phyloP scores from a whole-genome alignment of 2,329 filamentous ascomycete genomes.

The Zelopaecilomyces penicillatus region DNA sequence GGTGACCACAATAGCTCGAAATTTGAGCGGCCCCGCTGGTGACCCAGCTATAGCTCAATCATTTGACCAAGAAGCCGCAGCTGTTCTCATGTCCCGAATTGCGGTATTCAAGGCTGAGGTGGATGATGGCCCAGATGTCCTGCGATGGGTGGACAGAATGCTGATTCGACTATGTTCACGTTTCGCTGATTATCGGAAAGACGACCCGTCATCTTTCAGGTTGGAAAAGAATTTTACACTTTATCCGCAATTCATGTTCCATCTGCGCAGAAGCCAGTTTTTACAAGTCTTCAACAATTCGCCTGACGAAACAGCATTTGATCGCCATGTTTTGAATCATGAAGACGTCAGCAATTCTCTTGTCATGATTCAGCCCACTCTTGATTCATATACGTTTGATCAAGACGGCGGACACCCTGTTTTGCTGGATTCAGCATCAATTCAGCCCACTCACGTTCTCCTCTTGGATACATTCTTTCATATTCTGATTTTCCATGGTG shows the following conservation, averaged over 20 bases:
- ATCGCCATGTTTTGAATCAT: slow-evolving; percentile 91
- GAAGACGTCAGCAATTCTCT: slow-evolving; percentile 95
- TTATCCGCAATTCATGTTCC: slow-evolving; percentile 99
- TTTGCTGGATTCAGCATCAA: slow-evolving; percentile 91
- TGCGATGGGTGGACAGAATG: slow-evolving; percentile 98
- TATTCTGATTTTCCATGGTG: slow-evolving; percentile 97
- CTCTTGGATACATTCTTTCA: slow-evolving; percentile 99
- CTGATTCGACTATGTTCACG: slow-evolving; percentile 91
- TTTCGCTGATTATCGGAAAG: slow-evolving; percentile 96
- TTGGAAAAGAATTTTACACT: slow-evolving; percentile 98
- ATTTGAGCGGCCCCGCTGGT: slow-evolving; percentile 84
- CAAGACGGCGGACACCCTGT: slow-evolving; percentile 89
- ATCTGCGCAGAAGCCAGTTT: slow-evolving; percentile 93
- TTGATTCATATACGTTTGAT: slow-evolving; percentile 96
- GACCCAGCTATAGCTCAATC: slow-evolving; percentile 93
- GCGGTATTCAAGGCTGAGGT: slow-evolving; percentile 98
- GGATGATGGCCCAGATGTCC: slow-evolving; percentile 94
- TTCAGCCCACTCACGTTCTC: slow-evolving; percentile 87
- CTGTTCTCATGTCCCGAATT: slow-evolving; percentile 97
- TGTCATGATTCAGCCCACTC: slow-evolving; percentile 96
- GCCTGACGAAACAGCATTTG: slow-evolving; percentile 98
- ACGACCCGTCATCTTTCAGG: slow-evolving; percentile 93
- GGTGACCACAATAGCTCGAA: slow-evolving; percentile 87
- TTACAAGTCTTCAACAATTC: slow-evolving; percentile 99
- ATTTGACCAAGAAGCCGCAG: slow-evolving; percentile 95